phyloP scores from a whole-genome alignment of 805 yeast genomes.

The Sugiyamaella lignohabitans region DNA sequence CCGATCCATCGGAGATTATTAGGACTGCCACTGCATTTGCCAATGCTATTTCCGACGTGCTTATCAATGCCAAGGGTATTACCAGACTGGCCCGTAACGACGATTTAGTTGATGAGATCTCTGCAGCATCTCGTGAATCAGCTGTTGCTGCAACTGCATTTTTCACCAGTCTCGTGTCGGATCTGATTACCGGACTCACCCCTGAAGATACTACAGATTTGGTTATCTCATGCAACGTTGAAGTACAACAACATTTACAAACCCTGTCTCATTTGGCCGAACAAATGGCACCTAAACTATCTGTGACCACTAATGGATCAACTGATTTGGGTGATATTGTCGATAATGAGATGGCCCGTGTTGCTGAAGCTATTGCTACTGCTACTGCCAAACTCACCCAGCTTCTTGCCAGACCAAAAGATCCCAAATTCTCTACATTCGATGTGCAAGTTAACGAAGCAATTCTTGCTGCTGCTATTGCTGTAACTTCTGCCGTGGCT shows the following conservation, averaged over 20 bases:
- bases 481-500: conserved; percentile 72
- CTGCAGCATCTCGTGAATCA: conserved; percentile 45
- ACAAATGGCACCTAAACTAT: conserved; percentile 43
- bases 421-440: conserved; percentile 47
- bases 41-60: conserved; percentile 52
- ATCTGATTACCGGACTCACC: conserved; percentile 41
- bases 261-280: conserved; percentile 51
- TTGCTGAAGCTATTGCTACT: conserved; percentile 60
- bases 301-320: conserved; percentile 23
- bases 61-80: conserved; percentile 66
- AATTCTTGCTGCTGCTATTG: conserved; percentile 68
- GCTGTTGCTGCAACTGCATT: conserved; percentile 58
- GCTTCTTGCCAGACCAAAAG: conserved; percentile 43
- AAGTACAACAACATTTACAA: conserved; percentile 66
- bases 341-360: conserved; percentile 63
- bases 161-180: conserved; percentile 53
- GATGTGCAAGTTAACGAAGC: conserved; percentile 71
- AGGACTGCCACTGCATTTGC: conserved; percentile 59
- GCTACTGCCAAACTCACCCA: conserved; percentile 57
- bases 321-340: conserved; percentile 63
- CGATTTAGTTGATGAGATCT: conserved; percentile 45
- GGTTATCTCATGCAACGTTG: conserved; percentile 69
- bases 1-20: conserved; percentile 50
- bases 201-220: conserved; percentile 68
- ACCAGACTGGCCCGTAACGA: conserved; percentile 47